Base-by-base conservation (phyloP, 768 basidiomycete genomes). In the Kwoniella sp. region DNA sequence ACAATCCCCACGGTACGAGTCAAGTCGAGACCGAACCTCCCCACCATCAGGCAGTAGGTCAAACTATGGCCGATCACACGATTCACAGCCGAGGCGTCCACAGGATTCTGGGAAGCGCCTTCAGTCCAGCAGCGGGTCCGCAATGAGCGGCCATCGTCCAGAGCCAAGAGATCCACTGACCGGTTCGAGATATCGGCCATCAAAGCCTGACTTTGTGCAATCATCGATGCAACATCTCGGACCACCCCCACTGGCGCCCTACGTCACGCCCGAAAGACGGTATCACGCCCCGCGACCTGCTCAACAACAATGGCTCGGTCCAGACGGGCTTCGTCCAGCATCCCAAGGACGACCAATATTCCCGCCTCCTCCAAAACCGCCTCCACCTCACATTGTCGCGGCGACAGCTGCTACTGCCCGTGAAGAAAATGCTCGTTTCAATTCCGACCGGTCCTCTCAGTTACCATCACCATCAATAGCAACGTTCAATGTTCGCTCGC, bases 311-410 rank as follows among this genome's bases (percentile, higher is more conserved):
- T 60, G 58, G 58, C 36, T 60, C 15, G 50, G 49, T 25, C 22
- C 50, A n/a, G 58, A 60, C 26, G 58, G 50, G 4, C 33, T 30
- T 44, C 49, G 49, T 1, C 6, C 37, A 2, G 50, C 25, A 40
- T 22, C 33, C 25, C 49, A 53, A 27, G 19, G 47, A 10, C 49
- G 36, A 52, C 50, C 50, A 10, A 7, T 44, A 6, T 60, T 60
- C 33, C 49, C 58, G 13, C 49, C 58, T 8, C 50, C 58, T 22
- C 58, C 49, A 6, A 30, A 25, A 40, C 58, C 58, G 9, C 48
- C 58, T 25, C 58, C 58, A 21, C 33, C 58, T 2, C 58, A 51
- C 51, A 60, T 53, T 26, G 50, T 60, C n/a, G 58, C 58, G 25
- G 48, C 49, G 6, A n/a, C 44, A 21, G 10, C 25, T 26, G 19